Evolutionary conservation across 306 rosid genomes (phyloP).

Genomic region (Ormosia semicastrata): DNA sequence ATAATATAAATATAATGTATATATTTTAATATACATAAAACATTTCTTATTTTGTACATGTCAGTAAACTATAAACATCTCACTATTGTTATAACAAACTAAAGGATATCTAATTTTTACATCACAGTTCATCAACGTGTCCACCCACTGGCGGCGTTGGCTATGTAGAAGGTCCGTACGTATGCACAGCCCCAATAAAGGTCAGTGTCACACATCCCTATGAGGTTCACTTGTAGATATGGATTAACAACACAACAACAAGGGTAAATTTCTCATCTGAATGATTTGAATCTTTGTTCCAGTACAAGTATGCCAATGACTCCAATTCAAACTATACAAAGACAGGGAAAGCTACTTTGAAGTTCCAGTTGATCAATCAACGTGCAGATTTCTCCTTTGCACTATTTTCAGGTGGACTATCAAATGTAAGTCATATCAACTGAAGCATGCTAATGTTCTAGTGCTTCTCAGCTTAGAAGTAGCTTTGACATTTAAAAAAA

Average conservation of each 20-base stretch:
- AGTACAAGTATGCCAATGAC: constrained; percentile 57
- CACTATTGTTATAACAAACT: not conserved
- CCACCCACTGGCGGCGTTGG: constrained; percentile 1
- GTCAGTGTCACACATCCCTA: not conserved
- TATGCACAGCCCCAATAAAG: constrained; percentile 66
- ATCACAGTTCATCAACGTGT: constrained; percentile 53
- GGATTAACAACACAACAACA: not conserved
- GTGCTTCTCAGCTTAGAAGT: not conserved
- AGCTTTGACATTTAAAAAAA: not conserved
- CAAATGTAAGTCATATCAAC: constrained; percentile 36
- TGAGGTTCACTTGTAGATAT: not conserved
- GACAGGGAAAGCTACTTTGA: constrained; percentile 47
- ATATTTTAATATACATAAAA: no score
- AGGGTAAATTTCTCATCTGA: not conserved
- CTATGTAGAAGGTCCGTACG: constrained; percentile 41
- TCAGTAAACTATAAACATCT: not conserved
- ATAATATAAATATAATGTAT: no score
- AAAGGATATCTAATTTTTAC: not conserved
- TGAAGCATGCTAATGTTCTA: not conserved
- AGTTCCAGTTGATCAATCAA: constrained; percentile 57
- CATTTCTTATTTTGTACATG: no score
- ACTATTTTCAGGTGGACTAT: constrained; percentile 59
- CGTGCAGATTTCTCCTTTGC: constrained; percentile 67
- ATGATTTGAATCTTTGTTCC: constrained; percentile 19
- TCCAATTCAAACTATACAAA: constrained; percentile 34